Evolutionary conservation across 495 filamentous ascomycete species (phyloP).

Genomic region (Parachaetomium inaequale): DNA sequence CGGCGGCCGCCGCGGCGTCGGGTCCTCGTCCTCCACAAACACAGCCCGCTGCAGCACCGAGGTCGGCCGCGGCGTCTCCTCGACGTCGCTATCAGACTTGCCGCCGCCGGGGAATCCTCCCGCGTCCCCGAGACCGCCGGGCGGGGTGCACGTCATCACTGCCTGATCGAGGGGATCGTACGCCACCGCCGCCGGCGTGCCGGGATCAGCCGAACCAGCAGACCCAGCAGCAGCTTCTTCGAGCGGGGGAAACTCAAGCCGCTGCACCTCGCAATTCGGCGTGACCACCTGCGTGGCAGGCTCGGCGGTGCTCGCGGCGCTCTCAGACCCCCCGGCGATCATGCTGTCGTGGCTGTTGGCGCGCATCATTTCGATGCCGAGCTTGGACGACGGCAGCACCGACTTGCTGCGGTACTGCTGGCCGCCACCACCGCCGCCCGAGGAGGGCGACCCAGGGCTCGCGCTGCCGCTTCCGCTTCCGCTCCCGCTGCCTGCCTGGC

Average conservation of each 20-base stretch:
- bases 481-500: constrained; percentile 56
- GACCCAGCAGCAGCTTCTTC: too few species aligned
- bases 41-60: constrained; percentile 10
- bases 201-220: neutral
- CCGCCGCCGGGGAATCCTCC: too few species aligned
- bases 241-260: constrained; percentile 16
- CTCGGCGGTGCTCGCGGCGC: constrained; percentile 31
- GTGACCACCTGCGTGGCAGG: constrained; percentile 42
- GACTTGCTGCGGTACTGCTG: constrained; percentile 42
- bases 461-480: constrained; percentile 27
- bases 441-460: constrained; percentile 41
- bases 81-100: constrained; percentile 16
- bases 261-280: constrained; percentile 33
- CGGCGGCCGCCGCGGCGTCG: constrained; percentile 29
- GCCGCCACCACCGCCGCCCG: too few species aligned
- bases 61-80: constrained; percentile 33
- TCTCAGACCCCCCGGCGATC: constrained; percentile 46
- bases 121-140: constrained; percentile 6
- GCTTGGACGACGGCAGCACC: constrained; percentile 62
- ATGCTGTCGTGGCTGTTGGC: constrained; percentile 89
- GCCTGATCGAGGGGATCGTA: neutral
- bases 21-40: constrained; percentile 29
- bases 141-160: constrained; percentile 23
- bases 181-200: too few species aligned
- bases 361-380: constrained; percentile 93